Percentiles rank a stretch among this genome's conserved stretches.
Conservation (phyloP, 2,329 filamentous ascomycete species). For the Epichloe gansuensis region DNA sequence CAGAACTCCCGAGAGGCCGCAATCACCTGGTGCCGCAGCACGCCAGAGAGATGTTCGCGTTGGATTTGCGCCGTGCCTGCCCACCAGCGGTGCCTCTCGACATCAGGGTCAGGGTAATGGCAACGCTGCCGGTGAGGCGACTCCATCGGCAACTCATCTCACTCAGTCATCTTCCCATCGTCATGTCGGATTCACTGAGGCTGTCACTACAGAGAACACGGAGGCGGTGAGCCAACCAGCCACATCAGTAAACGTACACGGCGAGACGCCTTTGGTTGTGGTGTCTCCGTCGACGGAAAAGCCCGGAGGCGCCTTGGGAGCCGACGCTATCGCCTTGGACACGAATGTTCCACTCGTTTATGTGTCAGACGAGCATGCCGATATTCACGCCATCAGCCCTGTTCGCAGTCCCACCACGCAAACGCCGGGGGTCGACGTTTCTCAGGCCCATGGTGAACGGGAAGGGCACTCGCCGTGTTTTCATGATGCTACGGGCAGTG, state of each 20-base stretch:
- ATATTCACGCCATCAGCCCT: constrained; percentile 1
- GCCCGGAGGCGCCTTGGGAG: neutral
- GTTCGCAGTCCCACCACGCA: constrained; percentile 1
- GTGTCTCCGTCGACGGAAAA: neutral
- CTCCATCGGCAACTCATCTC: constrained; percentile 10
- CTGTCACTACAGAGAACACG: constrained; percentile 6
- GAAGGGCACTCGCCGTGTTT: constrained; percentile 2
- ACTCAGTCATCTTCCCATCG: constrained; percentile 12
- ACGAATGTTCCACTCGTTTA: constrained; percentile 6
- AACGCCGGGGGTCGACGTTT: constrained; percentile 1
- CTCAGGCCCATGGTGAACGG: neutral
- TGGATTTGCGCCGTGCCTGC: constrained; percentile 15
- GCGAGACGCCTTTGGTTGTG: neutral
- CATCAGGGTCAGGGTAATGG: neutral
- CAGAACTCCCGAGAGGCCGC: constrained; percentile 7
- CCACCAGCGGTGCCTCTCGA: neutral
- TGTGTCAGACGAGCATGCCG: constrained; percentile 1
- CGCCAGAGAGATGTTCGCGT: constrained; percentile 19
- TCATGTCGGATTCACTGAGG: constrained; percentile 44
- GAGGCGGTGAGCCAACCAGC: neutral
- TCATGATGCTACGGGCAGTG: constrained; percentile 9
- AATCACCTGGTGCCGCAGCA: constrained; percentile 9
- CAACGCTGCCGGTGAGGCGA: neutral
- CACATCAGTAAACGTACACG: neutral
- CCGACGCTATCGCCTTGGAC: neutral